Conservation (phyloP, 1,284 basidiomycete genomes). For the Rhodotorula sp. region DNA sequence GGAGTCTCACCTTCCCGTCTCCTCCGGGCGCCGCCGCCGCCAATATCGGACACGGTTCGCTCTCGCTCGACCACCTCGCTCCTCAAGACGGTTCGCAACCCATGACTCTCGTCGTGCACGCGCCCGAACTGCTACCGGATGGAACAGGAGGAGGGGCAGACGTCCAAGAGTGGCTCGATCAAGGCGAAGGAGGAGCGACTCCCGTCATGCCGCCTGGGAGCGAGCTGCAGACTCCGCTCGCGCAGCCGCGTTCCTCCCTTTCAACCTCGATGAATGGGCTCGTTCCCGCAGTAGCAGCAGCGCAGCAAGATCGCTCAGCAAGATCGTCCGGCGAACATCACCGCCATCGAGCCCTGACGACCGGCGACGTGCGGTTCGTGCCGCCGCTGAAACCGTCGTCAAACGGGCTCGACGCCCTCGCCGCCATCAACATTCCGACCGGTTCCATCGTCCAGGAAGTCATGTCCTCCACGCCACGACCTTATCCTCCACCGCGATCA, state of each 20-base stretch:
- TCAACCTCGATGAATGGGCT: not conserved
- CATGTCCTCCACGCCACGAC: too few species aligned
- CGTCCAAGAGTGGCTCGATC: not conserved
- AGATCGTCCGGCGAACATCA: not conserved
- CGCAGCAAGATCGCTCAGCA: not conserved
- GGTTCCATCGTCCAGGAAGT: not conserved
- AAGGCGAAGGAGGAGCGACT: not conserved
- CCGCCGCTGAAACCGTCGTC: not conserved
- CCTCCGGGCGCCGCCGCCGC: not conserved
- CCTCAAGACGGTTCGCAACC: not conserved
- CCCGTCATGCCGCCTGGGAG: not conserved
- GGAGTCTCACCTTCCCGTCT: not conserved
- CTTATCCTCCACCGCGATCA: not conserved
- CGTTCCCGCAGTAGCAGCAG: slow-evolving; percentile 13
- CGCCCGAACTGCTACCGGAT: slow-evolving; percentile 29
- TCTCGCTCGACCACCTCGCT: slow-evolving; percentile 37
- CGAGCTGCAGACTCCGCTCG: slow-evolving; percentile 15
- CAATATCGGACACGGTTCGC: slow-evolving; percentile 28
- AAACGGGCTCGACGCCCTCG: slow-evolving; percentile 31
- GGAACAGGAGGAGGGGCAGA: not conserved
- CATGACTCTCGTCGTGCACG: slow-evolving; percentile 32
- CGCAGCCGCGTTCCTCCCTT: slow-evolving; percentile 2
- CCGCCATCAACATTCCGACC: slow-evolving; percentile 13
- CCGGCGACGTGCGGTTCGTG: not conserved
- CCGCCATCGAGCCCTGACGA: slow-evolving; percentile 2